Evolutionary conservation across 306 rosid species (phyloP).

Genomic region (Glycine tomentella): DNA sequence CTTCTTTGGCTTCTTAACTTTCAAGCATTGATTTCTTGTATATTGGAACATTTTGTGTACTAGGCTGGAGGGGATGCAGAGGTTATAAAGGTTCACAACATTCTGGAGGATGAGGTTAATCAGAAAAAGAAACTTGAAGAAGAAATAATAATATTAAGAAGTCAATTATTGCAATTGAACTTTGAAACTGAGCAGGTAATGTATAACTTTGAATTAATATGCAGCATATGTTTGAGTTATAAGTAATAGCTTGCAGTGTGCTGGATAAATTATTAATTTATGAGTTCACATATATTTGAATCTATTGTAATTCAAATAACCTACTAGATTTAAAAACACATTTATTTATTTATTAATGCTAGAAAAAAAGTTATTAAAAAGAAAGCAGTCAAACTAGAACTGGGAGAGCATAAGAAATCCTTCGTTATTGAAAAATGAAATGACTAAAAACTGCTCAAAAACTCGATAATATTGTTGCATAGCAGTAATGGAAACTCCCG

Average conservation of each 20-base stretch:
- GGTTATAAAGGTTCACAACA: conserved; percentile 56
- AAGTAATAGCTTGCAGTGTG: neutral
- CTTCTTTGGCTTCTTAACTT: conserved; percentile 7
- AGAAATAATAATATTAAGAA: conserved; percentile 72
- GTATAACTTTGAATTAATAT: conserved; percentile 18
- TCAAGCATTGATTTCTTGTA: conserved; percentile 40
- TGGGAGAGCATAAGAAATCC: conserved; percentile 1
- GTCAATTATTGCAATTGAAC: conserved; percentile 72
- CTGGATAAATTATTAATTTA: conserved; percentile 11
- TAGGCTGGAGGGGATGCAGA: conserved; percentile 71
- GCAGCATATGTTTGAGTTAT: conserved; percentile 4
- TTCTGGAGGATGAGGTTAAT: conserved; percentile 63
- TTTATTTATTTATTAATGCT: neutral
- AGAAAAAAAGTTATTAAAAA: neutral
- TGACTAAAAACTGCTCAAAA: neutral
- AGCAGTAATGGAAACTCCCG: neutral
- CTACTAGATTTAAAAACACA: neutral
- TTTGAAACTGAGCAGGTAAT: conserved; percentile 82
- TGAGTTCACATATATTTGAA: neutral
- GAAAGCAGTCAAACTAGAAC: neutral
- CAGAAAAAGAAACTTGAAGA: conserved; percentile 80
- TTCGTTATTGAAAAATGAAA: neutral
- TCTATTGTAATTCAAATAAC: conserved; percentile 4
- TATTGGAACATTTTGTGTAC: conserved; percentile 43
- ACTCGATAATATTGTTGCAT: conserved; percentile 6